Base-by-base conservation (phyloP, 306 rosid species). In the Morella rubra region DNA sequence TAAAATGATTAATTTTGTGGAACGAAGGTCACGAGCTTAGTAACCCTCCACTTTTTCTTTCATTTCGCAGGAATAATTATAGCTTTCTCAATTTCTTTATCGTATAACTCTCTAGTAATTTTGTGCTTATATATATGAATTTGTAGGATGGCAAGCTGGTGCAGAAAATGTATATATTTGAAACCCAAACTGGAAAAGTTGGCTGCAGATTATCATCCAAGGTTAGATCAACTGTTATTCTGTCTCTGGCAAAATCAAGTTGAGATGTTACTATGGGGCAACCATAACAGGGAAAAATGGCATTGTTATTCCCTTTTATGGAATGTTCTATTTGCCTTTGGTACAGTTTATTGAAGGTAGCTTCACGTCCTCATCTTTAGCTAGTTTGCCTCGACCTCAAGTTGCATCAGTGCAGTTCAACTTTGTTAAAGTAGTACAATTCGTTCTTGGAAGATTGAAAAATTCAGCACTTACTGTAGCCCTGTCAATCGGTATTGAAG, bases 91-190 rank as follows among this genome's bases (percentile, higher is more conserved):
- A 27, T 27, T 27, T 27, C 27, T 24, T 24, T 24, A 27, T 27
- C 32, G 32, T 27, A 27, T 27, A 27, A 27, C 1, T 1, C 32
- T 27, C 32, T 27, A 27, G 32, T 1, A 27, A 27, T 27, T 27
- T 27, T 27, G 32, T 27, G 32, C 32, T 27, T 27, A 27, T 59
- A 72, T 75, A 46, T 20, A 4, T 87, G 83, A 80, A 55, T 77
- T 77, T 84, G 82, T 80, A 93, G 97, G 98, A 85, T 91, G 89
- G 98, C 97, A 37, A 75, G 51, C 79, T 93, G 98, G 98, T 93
- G 98, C 91, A 91, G 97, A 76, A 93, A 91, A 83, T 93, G 96
- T 76, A 84, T 91, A 76, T 90, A 91, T 86, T 82, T 93, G 81
- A 91, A 90, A 71, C 98, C 98, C 8, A 88, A 90, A 76, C 77